Percentiles rank a stretch among this genome's conserved stretches.
Conservation (phyloP, 768 basidiomycete species). For the Amanita rubescens region DNA sequence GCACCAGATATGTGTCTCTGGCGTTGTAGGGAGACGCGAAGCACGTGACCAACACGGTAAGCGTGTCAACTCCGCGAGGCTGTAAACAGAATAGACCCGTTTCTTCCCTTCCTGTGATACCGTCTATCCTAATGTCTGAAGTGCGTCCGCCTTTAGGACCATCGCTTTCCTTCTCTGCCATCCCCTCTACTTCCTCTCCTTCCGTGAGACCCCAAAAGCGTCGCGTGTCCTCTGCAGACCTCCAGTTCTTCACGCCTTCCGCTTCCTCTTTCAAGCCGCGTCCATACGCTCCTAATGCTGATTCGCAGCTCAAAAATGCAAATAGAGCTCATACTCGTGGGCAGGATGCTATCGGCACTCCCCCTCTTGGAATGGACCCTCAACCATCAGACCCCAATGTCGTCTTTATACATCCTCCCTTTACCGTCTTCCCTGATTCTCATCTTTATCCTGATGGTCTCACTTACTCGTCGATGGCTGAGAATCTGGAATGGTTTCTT, state of each 20-base stretch:
- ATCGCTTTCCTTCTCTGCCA: constrained; percentile 17
- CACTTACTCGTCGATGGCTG: constrained; percentile 63
- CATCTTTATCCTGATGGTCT: constrained; percentile 58
- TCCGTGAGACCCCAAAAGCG: constrained; percentile 37
- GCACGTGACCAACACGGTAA: constrained; percentile 34
- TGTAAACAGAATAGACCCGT: constrained; percentile 24
- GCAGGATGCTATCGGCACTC: constrained; percentile 36
- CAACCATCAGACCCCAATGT: constrained; percentile 55
- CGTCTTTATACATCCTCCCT: constrained; percentile 71
- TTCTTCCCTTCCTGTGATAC: constrained; percentile 16
- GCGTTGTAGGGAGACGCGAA: constrained; percentile 29
- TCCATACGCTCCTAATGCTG: constrained; percentile 44
- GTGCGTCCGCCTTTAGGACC: constrained; percentile 19
- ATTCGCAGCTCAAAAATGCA: constrained; percentile 19
- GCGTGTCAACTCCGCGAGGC: constrained; percentile 31
- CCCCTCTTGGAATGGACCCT: constrained; percentile 59
- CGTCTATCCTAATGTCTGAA: constrained; percentile 8
- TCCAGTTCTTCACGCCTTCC: constrained; percentile 57
- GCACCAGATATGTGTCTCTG: constrained; percentile 44
- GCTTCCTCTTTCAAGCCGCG: constrained; percentile 58
- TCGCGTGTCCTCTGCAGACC: constrained; percentile 37
- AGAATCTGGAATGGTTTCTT: constrained; percentile 76
- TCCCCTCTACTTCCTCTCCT: constrained; percentile 20
- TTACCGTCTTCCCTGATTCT: constrained; percentile 56
- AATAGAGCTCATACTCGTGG: constrained; percentile 24